phyloP scores from a whole-genome alignment of 257 asterid genomes.

The Solanum chiquidenum region DNA sequence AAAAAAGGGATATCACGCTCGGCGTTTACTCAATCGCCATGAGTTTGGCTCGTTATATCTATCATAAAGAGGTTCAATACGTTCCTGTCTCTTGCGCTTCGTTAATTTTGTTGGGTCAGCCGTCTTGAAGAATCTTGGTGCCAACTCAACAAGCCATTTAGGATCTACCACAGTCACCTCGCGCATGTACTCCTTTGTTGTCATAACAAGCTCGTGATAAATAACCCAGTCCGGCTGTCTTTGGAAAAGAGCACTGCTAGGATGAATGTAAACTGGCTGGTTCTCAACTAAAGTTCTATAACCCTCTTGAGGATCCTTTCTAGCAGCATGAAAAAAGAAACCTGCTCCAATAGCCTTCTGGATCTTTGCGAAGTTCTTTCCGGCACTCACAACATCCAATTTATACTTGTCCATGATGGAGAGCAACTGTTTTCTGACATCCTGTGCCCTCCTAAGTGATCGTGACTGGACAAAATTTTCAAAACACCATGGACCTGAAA shows the following conservation, averaged over 20 bases:
- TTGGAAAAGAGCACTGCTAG: conserved; percentile 89
- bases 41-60: conserved; percentile 90
- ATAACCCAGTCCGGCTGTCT: conserved; percentile 97
- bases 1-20: conserved; percentile 33
- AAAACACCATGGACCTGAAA: conserved; percentile 91
- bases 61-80: conserved; percentile 87
- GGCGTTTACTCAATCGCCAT: conserved; percentile 94
- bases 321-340: conserved; percentile 83
- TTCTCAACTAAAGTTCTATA: conserved; percentile 77
- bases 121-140: conserved; percentile 84
- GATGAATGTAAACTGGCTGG: conserved; percentile 89
- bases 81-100: conserved; percentile 96
- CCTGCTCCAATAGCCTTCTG: conserved; percentile 90
- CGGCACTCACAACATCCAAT: conserved; percentile 75
- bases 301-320: conserved; percentile 95
- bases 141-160: conserved; percentile 92
- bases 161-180: conserved; percentile 88
- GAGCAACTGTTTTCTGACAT: conserved; percentile 79
- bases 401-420: conserved; percentile 94
- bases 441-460: conserved; percentile 83
- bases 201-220: conserved; percentile 89
- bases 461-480: conserved; percentile 87
- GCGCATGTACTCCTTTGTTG: conserved; percentile 93
- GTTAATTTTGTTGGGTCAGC: conserved; percentile 89
- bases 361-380: conserved; percentile 69